Percentiles rank a stretch among this genome's conserved stretches.
phyloP scores from a whole-genome alignment of 805 yeast genomes.

The Candida alai region DNA sequence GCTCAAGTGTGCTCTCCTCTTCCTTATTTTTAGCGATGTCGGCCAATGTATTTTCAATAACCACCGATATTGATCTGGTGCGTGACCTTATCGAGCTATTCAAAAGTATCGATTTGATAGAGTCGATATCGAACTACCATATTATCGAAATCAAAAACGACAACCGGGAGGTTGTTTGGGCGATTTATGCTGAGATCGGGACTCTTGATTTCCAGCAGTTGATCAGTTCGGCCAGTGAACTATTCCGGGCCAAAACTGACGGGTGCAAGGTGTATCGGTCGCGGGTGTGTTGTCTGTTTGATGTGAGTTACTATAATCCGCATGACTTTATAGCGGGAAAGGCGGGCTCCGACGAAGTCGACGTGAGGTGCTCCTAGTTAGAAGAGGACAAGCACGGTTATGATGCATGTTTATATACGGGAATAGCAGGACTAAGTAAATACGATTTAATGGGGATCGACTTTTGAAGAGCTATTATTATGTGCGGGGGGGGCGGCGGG shows the following conservation, averaged over 20 bases:
- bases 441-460: too few relatives aligned
- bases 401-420: too few relatives aligned
- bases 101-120: neutral
- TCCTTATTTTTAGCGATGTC: too few relatives aligned
- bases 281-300: conserved; percentile 2
- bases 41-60: conserved; percentile 1
- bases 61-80: conserved; percentile 1
- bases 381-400: too few relatives aligned
- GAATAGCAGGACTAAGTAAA: too few relatives aligned
- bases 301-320: conserved; percentile 1
- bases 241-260: neutral
- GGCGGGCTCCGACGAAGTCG: too few relatives aligned
- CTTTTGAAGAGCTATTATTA: too few relatives aligned
- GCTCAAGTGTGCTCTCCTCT: too few relatives aligned
- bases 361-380: too few relatives aligned
- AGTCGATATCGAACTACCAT: conserved; percentile 2
- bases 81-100: conserved; percentile 1
- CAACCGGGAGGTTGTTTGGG: neutral
- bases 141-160: conserved; percentile 2
- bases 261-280: conserved; percentile 1
- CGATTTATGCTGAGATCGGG: neutral
- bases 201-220: neutral
- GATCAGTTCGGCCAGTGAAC: neutral
- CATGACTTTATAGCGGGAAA: neutral
- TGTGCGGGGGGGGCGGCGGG: too few relatives aligned